Percentiles rank a stretch among this genome's conserved stretches.
Conservation (phyloP, 1,284 basidiomycete species). For the Sanguinoderma infundibulare region DNA sequence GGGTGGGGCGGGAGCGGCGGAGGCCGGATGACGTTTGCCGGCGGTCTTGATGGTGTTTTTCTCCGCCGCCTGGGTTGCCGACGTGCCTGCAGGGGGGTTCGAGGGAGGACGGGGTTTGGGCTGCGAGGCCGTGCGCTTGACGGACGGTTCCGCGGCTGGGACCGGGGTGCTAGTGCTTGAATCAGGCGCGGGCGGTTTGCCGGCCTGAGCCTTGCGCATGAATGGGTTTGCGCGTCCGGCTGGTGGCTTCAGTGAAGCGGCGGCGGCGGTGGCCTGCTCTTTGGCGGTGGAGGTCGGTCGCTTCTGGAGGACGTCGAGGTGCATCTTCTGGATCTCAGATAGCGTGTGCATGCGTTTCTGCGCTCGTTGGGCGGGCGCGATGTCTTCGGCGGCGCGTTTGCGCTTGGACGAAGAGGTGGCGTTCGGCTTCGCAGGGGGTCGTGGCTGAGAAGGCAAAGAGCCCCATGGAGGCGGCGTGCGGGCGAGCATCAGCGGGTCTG, state of each 20-base stretch:
- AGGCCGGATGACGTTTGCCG: background rate
- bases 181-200: no score
- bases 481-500: conserved; percentile 45
- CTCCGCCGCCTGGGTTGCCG: no score
- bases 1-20: background rate
- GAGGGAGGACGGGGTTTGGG: background rate
- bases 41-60: background rate
- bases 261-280: background rate
- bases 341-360: conserved; percentile 18
- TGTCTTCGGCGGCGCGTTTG: conserved; percentile 4
- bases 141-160: background rate
- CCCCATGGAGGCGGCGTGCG: conserved; percentile 48
- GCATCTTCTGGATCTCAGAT: conserved; percentile 19
- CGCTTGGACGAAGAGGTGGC: conserved; percentile 15
- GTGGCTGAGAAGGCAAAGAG: conserved; percentile 18
- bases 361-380: conserved; percentile 9
- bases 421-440: background rate
- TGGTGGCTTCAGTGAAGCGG: background rate
- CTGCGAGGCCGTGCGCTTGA: background rate
- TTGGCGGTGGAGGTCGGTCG: conserved; percentile 4
- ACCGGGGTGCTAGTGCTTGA: no score
- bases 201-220: conserved; percentile 6
- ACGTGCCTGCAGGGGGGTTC: background rate
- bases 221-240: conserved; percentile 18
- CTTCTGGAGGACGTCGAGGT: conserved; percentile 19